Evolutionary conservation across 345 rosid species (phyloP), one percentile per base, ranked within the genome.

Genomic region (Nasturtium officinale): DNA sequence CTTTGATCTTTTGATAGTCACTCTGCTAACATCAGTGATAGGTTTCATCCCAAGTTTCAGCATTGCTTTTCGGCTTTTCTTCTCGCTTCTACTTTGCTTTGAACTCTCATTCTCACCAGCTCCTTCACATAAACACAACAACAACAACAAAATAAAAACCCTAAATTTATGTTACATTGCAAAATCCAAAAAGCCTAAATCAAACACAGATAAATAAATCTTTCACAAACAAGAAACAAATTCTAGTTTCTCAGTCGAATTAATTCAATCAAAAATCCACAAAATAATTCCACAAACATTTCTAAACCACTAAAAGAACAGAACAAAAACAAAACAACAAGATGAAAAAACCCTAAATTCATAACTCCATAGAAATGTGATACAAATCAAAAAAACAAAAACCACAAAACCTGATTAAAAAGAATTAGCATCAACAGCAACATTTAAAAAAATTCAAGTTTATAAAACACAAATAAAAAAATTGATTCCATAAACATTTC

Each of bases 31-130:
- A 76, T 88, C 95, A 8, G 87, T 72, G 32, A 91, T 81, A 16
- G 92, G 90, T 73, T 89, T 89, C 97, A 89, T 91, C 9, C 96
- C 97, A 2, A 91, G 83, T 81, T 91, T 89, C 79, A 87, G 63
- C 92, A 89, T 85, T 2, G 97, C 96, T 79, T 91, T 91, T 13
- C 96, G 85, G 65, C 90, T 87, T 78, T 87, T 91, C 87, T 91
- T 91, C 82, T 91, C 97, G 73, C 95, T 91, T 78, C 92, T 83
- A 73, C 95, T 89, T 73, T 91, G 97, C 82, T 87, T 91, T 0
- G 90, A 91, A 54, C 83, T 75, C 64, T 87, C 97, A 81, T 84
- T 81, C 7, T 81, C 86, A 72, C 86, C 97, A 85, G 85, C 83
- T 77, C 62, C 65, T 43, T 50, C 59, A 43, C 43, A 74, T 53